phyloP scores from a whole-genome alignment of 495 filamentous ascomycete genomes.

The Aspergillus funiculosus region DNA sequence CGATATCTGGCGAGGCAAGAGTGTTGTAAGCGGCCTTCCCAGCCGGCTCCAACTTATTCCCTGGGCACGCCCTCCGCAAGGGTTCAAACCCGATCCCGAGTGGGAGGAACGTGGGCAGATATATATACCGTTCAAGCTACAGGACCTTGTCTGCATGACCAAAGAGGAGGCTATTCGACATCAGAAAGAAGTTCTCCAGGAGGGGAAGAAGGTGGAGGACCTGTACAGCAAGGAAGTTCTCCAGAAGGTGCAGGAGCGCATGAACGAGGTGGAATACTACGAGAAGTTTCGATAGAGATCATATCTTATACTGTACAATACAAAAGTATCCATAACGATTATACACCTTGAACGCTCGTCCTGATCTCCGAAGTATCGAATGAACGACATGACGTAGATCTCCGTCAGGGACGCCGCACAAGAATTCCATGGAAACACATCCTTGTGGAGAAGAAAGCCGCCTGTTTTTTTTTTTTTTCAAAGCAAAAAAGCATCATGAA shows the following conservation, averaged over 20 bases:
- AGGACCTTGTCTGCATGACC: slow-evolving; percentile 88
- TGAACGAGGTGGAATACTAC: slow-evolving; percentile 9
- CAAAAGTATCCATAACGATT: neutral
- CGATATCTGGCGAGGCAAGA: slow-evolving; percentile 80
- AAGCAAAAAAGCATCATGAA: no score
- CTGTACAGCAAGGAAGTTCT: slow-evolving; percentile 7
- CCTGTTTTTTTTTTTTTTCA: no score
- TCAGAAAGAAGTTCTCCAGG: slow-evolving; percentile 15
- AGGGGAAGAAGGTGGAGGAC: slow-evolving; percentile 12
- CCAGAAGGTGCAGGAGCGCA: slow-evolving; percentile 13
- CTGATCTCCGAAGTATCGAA: no score
- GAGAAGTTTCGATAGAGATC: slow-evolving; percentile 12
- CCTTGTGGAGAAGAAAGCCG: no score
- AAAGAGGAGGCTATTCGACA: slow-evolving; percentile 40
- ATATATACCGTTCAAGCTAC: slow-evolving; percentile 53
- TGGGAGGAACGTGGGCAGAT: slow-evolving; percentile 61
- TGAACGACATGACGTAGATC: no score
- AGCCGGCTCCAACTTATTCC: slow-evolving; percentile 70
- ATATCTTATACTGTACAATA: neutral
- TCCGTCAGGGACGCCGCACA: no score
- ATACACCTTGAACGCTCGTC: no score
- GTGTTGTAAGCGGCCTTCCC: slow-evolving; percentile 71
- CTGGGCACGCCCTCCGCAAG: slow-evolving; percentile 60
- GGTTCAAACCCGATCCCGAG: slow-evolving; percentile 37
- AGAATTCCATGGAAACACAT: no score